Evolutionary conservation across 768 basidiomycete genomes (phyloP), one percentile per base, ranked within the genome.

Genomic region (Termitomyces sp.): DNA sequence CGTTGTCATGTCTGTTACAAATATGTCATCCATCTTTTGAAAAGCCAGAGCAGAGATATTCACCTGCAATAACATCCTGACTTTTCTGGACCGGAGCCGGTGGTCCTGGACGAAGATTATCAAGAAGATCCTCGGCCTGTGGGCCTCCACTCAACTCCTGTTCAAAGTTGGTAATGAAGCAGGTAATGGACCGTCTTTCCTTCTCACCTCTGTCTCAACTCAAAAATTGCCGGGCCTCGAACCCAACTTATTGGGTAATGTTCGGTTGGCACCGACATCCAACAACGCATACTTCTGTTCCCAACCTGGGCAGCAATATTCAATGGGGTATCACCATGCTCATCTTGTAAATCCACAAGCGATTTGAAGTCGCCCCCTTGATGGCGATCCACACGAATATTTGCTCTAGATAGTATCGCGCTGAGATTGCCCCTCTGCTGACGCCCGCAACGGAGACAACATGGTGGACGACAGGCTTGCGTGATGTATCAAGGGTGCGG

Each of bases 191-290:
- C 15, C 32, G n/a, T 11, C 47, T 56, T 31, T 9, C 10, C 34
- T 14, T 72, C 85, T 63, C 67, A 92, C 96, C 79, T 96, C 93
- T 11, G 87, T 87, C 70, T 96, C 94, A 4, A 98, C 86, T 17
- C 97, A 96, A 70, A 96, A 99, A 72, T 99, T 97, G 8, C 89
- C 93, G 2, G 97, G 92, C 56, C 92, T 83, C 69, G 98, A 75
- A 4, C 97, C 97, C 48, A 99, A 78, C 71, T 98, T 98, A 75
- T 99, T 99, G n/a, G 89, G n/a, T n/a, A n/a, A n/a, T n/a, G n/a
- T n/a, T 66, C 90, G 86, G 73, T 98, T 96, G 5, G 96, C 97
- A 12, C 94, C 95, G 8, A 94, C 92, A 68, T 97, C 96, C 61
- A 99, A 68, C 66, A 98, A 73, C 3, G 93, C 61, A 98, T 72